These are phyloP conservation scores for Candida tammaniensis DNA, from an alignment of 805 yeast species.

Conservation along the genomic window DNA sequence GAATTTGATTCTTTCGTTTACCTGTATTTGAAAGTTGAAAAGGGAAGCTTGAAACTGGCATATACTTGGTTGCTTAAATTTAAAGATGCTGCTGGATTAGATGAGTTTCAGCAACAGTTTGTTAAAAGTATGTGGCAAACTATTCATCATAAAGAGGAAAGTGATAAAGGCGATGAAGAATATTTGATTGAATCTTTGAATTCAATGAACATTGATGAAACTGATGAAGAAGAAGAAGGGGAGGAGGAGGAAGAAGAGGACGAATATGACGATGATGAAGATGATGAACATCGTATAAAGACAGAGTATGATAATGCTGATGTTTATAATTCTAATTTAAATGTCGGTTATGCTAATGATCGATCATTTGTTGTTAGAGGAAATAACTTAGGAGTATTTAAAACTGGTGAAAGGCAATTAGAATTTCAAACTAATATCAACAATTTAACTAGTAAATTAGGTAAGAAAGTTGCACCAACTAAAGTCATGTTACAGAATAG, in stretches of 20 bases:
- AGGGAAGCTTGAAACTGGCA: slow-evolving; percentile 29
- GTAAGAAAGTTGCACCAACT: slow-evolving; percentile 50
- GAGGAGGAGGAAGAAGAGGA: slow-evolving; percentile 20
- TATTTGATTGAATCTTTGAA: slow-evolving; percentile 56
- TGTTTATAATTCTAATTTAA: slow-evolving; percentile 58
- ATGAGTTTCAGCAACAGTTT: slow-evolving; percentile 45
- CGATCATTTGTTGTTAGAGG: slow-evolving; percentile 81
- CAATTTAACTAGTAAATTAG: slow-evolving; percentile 50
- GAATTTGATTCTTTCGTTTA: slow-evolving; percentile 60
- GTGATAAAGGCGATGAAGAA: slow-evolving; percentile 45
- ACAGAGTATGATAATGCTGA: slow-evolving; percentile 13
- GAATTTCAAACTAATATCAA: slow-evolving; percentile 68
- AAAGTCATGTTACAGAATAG: slow-evolving; percentile 75
- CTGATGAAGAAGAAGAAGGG: slow-evolving; percentile 26
- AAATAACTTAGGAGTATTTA: slow-evolving; percentile 76
- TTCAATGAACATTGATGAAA: slow-evolving; percentile 30
- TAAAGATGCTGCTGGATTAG: slow-evolving; percentile 16
- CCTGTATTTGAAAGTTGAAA: slow-evolving; percentile 39
- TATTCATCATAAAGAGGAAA: slow-evolving; percentile 34
- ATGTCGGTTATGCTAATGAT: slow-evolving; percentile 67
- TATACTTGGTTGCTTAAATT: slow-evolving; percentile 68
- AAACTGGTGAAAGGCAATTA: slow-evolving; percentile 49
- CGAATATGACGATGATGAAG: slow-evolving; percentile 5
- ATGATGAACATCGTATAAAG: slow-evolving; percentile 2
- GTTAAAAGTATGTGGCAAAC: slow-evolving; percentile 61